Base-by-base conservation (phyloP, 2,329 filamentous ascomycete species). In the Aspergillus viridinutans region DNA sequence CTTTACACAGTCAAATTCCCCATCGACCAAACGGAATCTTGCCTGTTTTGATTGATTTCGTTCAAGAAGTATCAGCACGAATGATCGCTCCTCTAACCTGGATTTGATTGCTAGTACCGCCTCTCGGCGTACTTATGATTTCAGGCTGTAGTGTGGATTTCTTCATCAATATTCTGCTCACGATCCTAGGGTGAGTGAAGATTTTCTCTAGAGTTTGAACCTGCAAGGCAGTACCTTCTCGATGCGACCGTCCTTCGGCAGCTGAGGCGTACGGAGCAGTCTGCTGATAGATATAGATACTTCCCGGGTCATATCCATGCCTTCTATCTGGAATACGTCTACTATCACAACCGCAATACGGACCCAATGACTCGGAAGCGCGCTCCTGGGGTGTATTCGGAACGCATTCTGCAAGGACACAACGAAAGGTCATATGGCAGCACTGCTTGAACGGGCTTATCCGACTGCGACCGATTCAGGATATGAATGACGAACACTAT, bases 271-370 rank as follows among this genome's bases (percentile, higher is more conserved):
- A 38, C 17, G 14, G 14, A 17, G 7, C 20, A 47, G n/a, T 42
- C 7, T 32, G 35, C 35, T 28, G 21, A 50, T 12, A n/a, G 38
- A 28, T 7, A 29, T 53, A 85, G 84, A n/a, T 90, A 87, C 72
- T 74, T 94, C 52, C 90, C 90, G 0, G 90, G 90, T 7, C 87
- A 91, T 64, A 83, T 93, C 45, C 87, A 92, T 70, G 89, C 89
- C 47, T 92, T 92, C 73, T 94, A 92, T 71, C 64, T 91, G 59
- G 85, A 92, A 74, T 95, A 92, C 71, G 80, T 95, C 60, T 96
- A 92, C 77, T 93, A 88, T 73, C 84, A 90, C 67, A 87, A 88
- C 42, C 82, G 69, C 49, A 61, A 64, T 25, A 63, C 61, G 40
- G 66, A 67, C 35, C 62, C 65, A 21, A 43, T 62, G 20, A 65